Percentiles rank a stretch among this genome's conserved stretches.
phyloP scores from a whole-genome alignment of 495 filamentous ascomycete genomes.

The Penicillium ucsense region DNA sequence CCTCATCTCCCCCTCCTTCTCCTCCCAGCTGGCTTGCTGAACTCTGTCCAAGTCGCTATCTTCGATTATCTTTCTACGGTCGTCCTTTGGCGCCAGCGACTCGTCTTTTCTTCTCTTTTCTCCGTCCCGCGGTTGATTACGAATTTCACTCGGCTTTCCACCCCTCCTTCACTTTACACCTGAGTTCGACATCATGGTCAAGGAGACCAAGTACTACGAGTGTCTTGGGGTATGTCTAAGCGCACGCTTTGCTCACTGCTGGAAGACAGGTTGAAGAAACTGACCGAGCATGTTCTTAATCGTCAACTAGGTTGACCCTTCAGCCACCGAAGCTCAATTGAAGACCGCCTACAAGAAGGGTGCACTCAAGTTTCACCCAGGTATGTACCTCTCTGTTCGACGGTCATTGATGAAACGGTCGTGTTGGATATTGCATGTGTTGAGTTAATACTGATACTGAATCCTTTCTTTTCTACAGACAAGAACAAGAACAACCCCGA shows the following conservation, averaged over 20 bases:
- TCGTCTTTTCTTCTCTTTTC: constrained; percentile 2
- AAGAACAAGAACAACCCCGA: constrained; percentile 93
- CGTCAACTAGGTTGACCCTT: constrained; percentile 54
- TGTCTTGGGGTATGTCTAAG: constrained; percentile 61
- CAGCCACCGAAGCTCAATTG: constrained; percentile 65
- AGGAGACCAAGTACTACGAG: constrained; percentile 84
- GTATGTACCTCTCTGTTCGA: constrained; percentile 34
- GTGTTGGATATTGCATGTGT: too few species aligned
- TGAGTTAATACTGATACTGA: not conserved
- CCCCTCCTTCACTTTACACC: constrained; percentile 9
- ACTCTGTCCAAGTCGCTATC: not conserved
- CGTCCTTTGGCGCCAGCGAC: constrained; percentile 1
- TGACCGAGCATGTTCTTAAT: constrained; percentile 11
- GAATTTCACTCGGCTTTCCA: not conserved
- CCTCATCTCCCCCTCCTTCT: constrained; percentile 8
- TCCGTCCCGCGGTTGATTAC: constrained; percentile 4
- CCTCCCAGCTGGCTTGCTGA: not conserved
- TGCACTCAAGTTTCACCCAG: constrained; percentile 84
- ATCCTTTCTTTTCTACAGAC: constrained; percentile 43
- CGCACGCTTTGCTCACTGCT: too few species aligned
- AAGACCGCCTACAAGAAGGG: constrained; percentile 88
- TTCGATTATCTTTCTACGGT: constrained; percentile 5
- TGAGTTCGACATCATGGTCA: constrained; percentile 55
- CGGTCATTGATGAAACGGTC: too few species aligned
- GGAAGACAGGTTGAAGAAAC: not conserved